A percentile compares a stretch with the other conserved stretches of the same genome.
Conservation (phyloP, 306 rosid genomes). For the Prunus davidiana region DNA sequence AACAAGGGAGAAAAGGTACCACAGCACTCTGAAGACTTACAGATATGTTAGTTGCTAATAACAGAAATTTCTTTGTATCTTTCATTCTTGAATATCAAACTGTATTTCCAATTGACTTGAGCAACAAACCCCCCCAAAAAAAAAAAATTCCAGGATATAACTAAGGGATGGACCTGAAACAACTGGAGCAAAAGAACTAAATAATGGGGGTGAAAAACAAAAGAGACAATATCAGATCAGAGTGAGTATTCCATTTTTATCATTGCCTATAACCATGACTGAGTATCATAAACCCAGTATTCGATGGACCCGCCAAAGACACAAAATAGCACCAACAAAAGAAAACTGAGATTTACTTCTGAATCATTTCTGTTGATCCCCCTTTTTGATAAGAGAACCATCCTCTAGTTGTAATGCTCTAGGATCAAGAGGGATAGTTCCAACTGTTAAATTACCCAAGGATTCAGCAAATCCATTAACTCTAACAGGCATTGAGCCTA, state of each 20-base stretch:
- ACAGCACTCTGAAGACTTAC: neutral
- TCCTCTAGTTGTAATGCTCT: constrained; percentile 45
- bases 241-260: constrained; percentile 6
- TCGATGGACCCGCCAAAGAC: neutral
- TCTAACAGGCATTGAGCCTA: constrained; percentile 69
- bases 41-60: neutral
- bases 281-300: constrained; percentile 8
- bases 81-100: neutral
- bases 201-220: neutral
- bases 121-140: constrained; percentile 2
- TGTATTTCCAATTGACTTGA: constrained; percentile 16
- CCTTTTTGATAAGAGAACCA: constrained; percentile 31
- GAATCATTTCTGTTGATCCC: constrained; percentile 26
- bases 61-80: neutral
- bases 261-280: constrained; percentile 10
- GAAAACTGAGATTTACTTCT: neutral
- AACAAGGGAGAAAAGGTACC: neutral
- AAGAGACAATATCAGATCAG: constrained; percentile 3
- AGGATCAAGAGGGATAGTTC: constrained; percentile 74
- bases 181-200: constrained; percentile 17
- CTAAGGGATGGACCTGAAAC: constrained; percentile 20
- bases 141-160: neutral
- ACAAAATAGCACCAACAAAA: constrained; percentile 5
- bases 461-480: constrained; percentile 56
- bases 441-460: constrained; percentile 57